A percentile compares a stretch with the other conserved stretches of the same genome.
Evolutionary conservation across 306 rosid genomes (phyloP).

Genomic region (Quercus suber): DNA sequence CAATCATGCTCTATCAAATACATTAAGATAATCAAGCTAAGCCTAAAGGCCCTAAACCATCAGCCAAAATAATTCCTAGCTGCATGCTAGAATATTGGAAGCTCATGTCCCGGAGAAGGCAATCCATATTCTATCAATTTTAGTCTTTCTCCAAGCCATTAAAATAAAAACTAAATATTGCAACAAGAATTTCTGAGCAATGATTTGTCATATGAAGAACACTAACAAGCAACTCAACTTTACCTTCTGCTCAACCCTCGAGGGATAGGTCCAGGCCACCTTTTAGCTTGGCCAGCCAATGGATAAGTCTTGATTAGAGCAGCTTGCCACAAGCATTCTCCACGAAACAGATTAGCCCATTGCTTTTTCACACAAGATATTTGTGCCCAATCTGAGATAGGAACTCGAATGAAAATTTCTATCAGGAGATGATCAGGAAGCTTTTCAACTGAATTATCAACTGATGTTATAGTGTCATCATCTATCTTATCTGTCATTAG

Average conservation of each 20-base stretch:
- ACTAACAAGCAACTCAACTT: background rate
- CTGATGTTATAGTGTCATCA: conserved; percentile 8
- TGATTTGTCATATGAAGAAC: background rate
- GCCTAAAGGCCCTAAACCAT: background rate
- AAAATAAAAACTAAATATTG: background rate
- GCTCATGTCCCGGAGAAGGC: background rate
- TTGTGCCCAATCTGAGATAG: conserved; percentile 47
- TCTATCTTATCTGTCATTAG: conserved; percentile 25
- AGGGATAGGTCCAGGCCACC: conserved; percentile 77
- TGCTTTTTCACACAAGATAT: conserved; percentile 60
- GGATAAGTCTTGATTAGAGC: conserved; percentile 53
- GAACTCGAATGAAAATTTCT: conserved; percentile 62
- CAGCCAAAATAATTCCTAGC: background rate
- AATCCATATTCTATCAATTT: background rate
- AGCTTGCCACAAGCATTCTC: conserved; percentile 70
- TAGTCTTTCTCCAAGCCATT: background rate
- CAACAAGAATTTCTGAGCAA: background rate
- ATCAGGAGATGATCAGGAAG: conserved; percentile 64
- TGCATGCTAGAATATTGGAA: background rate
- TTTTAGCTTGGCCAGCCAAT: conserved; percentile 36
- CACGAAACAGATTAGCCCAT: conserved; percentile 58
- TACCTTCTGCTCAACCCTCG: conserved; percentile 55
- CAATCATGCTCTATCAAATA: background rate
- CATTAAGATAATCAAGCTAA: background rate
- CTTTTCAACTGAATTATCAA: conserved; percentile 34